These are phyloP conservation scores for Penicillium bialowiezense DNA, from an alignment of 495 filamentous ascomycete species.

Conservation along the genomic window DNA sequence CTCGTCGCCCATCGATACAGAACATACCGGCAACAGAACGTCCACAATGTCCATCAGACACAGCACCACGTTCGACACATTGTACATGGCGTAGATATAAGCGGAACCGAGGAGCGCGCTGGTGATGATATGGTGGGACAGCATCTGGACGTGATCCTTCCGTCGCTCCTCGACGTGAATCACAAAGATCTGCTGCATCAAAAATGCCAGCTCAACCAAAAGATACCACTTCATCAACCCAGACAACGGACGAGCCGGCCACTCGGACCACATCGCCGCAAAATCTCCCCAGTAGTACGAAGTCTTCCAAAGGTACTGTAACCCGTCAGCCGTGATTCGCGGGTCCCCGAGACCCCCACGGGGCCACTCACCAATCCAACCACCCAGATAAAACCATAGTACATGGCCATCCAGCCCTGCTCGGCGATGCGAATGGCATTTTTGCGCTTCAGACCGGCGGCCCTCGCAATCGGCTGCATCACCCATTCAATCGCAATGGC, in stretches of 20 bases:
- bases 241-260: constrained; percentile 70
- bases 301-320: constrained; percentile 74
- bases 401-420: constrained; percentile 85
- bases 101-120: constrained; percentile 71
- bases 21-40: constrained; percentile 61
- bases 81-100: constrained; percentile 80
- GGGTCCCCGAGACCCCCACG: background rate
- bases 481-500: constrained; percentile 85
- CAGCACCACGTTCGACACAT: constrained; percentile 85
- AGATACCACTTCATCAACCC: constrained; percentile 87
- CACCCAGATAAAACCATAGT: constrained; percentile 74
- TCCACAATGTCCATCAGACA: constrained; percentile 94
- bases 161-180: constrained; percentile 90
- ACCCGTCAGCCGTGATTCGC: background rate
- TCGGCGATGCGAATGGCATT: constrained; percentile 79
- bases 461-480: constrained; percentile 68
- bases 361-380: constrained; percentile 72
- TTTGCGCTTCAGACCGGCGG: constrained; percentile 69
- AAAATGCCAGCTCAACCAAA: constrained; percentile 86
- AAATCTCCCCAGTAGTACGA: constrained; percentile 79
- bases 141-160: constrained; percentile 96
- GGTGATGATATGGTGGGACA: constrained; percentile 91
- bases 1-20: too few relatives aligned
- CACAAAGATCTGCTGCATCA: constrained; percentile 90
- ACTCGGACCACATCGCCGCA: constrained; percentile 75